These are phyloP conservation scores for Byssoonygena ceratinophila DNA, from an alignment of 2,329 filamentous ascomycete genomes.

Conservation along the genomic window DNA sequence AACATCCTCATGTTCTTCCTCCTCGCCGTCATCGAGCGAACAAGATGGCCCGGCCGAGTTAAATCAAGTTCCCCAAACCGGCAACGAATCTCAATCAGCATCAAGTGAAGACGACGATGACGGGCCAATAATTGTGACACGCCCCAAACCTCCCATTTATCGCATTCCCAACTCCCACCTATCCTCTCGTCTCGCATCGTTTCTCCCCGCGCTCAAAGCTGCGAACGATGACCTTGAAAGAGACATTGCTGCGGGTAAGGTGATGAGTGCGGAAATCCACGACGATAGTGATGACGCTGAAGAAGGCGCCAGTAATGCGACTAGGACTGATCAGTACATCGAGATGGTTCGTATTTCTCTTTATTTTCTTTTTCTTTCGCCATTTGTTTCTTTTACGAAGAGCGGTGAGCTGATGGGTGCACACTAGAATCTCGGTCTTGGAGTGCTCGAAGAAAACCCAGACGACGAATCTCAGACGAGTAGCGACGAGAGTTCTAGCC, in stretches of 20 bases:
- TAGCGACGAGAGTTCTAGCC: conserved; percentile 10
- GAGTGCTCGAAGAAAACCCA: conserved; percentile 35
- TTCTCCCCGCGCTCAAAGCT: conserved; percentile 35
- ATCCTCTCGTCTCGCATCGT: conserved; percentile 31
- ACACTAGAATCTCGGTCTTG: conserved; percentile 34
- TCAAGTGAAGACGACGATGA: conserved; percentile 6
- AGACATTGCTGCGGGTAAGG: conserved; percentile 28
- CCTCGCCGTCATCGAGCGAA: conserved; percentile 13
- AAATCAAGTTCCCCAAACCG: background rate
- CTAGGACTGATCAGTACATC: conserved; percentile 15
- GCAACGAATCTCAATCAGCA: background rate
- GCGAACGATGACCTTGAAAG: conserved; percentile 36
- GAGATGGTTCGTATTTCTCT: conserved; percentile 16
- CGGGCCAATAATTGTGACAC: conserved; percentile 14
- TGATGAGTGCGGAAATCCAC: conserved; percentile 13
- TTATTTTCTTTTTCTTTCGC: background rate
- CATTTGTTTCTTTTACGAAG: background rate
- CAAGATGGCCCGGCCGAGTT: background rate
- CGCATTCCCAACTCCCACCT: conserved; percentile 24
- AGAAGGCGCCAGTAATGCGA: conserved; percentile 5
- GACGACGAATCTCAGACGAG: conserved; percentile 17
- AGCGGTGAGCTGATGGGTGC: conserved; percentile 9
- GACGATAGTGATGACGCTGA: conserved; percentile 1
- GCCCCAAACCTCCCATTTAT: conserved; percentile 30
- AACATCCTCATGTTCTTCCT: conserved; percentile 12